Evolutionary conservation across 129 eudicot genomes (phyloP).

Genomic region (Lactuca saligna): DNA sequence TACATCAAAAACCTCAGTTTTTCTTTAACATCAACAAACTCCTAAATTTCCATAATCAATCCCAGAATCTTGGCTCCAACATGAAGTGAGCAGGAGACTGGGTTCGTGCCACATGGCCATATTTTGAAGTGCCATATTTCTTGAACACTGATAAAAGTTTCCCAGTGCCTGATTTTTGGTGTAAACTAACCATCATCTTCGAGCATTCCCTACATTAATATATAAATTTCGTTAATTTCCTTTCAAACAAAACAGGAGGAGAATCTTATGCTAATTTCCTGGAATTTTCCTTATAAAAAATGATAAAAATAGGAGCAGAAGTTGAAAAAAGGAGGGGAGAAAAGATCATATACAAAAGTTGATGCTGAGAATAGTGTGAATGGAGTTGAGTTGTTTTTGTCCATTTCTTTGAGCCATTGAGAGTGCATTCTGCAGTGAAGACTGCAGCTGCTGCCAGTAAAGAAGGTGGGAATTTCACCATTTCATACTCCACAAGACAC

Average conservation of each 20-base stretch:
- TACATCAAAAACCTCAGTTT: neutral
- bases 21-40: conserved; percentile 7
- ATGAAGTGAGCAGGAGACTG: conserved; percentile 80
- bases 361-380: conserved; percentile 51
- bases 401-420: conserved; percentile 57
- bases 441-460: conserved; percentile 86
- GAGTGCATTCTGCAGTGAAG: conserved; percentile 73
- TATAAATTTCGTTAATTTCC: too few relatives aligned
- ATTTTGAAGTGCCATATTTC: conserved; percentile 70
- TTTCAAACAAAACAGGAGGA: too few relatives aligned
- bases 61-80: conserved; percentile 38
- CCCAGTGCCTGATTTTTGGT: conserved; percentile 66
- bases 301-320: neutral
- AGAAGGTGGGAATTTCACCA: conserved; percentile 80
- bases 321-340: neutral
- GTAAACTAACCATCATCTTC: conserved; percentile 62
- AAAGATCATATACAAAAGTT: conserved; percentile 59
- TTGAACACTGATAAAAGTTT: conserved; percentile 66
- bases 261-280: too few relatives aligned
- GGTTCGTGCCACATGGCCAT: conserved; percentile 57
- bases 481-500: conserved; percentile 69
- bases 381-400: conserved; percentile 60
- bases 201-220: conserved; percentile 65
- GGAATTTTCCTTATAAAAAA: too few relatives aligned
- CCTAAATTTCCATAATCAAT: conserved; percentile 16